Evolutionary conservation across 2,329 filamentous ascomycete species (phyloP).

Genomic region (Clarireedia monteithiana): DNA sequence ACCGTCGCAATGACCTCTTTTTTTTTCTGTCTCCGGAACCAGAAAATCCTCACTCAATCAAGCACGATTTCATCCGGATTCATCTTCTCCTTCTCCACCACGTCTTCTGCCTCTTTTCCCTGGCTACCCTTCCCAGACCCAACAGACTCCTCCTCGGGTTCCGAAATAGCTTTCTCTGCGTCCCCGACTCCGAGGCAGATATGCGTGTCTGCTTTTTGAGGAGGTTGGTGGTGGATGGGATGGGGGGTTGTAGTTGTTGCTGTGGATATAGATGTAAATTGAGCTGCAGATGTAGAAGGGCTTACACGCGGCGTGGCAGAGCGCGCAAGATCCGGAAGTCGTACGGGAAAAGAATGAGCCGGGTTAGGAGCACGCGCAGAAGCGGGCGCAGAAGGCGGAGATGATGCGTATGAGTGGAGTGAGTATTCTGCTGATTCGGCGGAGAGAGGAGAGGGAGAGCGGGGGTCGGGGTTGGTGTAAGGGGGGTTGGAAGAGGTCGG

Average conservation of each 20-base stretch:
- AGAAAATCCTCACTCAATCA: constrained; percentile 37
- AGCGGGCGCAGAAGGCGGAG: not conserved
- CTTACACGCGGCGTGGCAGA: too few relatives aligned
- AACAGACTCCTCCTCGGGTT: not conserved
- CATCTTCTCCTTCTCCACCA: too few relatives aligned
- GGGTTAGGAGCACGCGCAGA: too few relatives aligned
- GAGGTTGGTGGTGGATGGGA: not conserved
- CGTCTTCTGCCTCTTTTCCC: too few relatives aligned
- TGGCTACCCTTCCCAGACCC: not conserved
- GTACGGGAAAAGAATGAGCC: too few relatives aligned
- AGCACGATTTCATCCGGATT: constrained; percentile 13
- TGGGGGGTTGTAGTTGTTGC: not conserved
- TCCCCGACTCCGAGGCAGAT: not conserved
- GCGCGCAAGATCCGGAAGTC: too few relatives aligned
- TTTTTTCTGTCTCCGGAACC: not conserved
- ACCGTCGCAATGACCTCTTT: not conserved
- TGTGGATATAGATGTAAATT: too few relatives aligned
- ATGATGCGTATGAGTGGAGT: constrained; percentile 1
- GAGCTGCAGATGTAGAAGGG: too few relatives aligned
- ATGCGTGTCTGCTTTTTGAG: not conserved
- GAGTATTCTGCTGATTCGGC: not conserved
- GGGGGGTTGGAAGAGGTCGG: not conserved
- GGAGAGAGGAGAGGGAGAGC: not conserved
- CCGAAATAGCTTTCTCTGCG: not conserved
- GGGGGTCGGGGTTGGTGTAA: not conserved